Evolutionary conservation across 1,284 basidiomycete species (phyloP).

Genomic region (Pseudozyma pruni): DNA sequence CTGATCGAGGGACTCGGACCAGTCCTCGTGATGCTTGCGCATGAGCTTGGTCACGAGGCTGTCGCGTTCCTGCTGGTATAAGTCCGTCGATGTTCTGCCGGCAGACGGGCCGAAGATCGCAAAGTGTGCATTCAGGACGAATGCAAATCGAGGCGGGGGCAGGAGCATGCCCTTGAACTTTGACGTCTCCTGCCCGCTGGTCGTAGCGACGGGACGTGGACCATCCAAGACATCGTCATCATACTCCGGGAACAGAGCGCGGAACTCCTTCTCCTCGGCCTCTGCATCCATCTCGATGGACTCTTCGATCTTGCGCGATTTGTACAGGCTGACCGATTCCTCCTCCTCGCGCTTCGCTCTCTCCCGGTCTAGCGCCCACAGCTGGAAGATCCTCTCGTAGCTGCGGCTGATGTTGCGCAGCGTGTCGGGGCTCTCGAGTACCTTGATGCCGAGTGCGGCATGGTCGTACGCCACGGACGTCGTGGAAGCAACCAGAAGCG

Average conservation of each 20-base stretch:
- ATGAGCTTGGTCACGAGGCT: conserved; percentile 33
- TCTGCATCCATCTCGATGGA: conserved; percentile 76
- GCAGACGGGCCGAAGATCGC: conserved; percentile 37
- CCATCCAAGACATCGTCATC: conserved; percentile 73
- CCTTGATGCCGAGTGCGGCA: conserved; percentile 18
- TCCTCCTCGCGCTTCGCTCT: conserved; percentile 76
- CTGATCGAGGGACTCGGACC: conserved; percentile 48
- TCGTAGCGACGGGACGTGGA: not conserved
- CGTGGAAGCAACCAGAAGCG: conserved; percentile 40
- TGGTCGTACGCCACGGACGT: conserved; percentile 37
- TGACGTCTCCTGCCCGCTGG: conserved; percentile 11
- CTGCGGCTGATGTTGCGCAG: conserved; percentile 42
- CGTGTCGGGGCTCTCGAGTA: conserved; percentile 23
- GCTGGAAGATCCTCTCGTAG: conserved; percentile 79
- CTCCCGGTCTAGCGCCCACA: conserved; percentile 85
- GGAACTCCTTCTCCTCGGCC: conserved; percentile 80
- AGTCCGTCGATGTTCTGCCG: conserved; percentile 1
- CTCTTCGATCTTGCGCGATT: conserved; percentile 75
- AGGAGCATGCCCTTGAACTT: conserved; percentile 27
- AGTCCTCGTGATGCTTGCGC: conserved; percentile 34
- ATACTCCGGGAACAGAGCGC: conserved; percentile 83
- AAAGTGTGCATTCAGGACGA: conserved; percentile 50
- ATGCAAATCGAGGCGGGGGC: conserved; percentile 19
- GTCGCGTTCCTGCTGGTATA: conserved; percentile 27
- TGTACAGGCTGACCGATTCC: conserved; percentile 82